Evolutionary conservation across 1,139 yeast genomes (phyloP), one percentile per base, ranked within the genome.

Genomic region (Suhomyces atakaporum): DNA sequence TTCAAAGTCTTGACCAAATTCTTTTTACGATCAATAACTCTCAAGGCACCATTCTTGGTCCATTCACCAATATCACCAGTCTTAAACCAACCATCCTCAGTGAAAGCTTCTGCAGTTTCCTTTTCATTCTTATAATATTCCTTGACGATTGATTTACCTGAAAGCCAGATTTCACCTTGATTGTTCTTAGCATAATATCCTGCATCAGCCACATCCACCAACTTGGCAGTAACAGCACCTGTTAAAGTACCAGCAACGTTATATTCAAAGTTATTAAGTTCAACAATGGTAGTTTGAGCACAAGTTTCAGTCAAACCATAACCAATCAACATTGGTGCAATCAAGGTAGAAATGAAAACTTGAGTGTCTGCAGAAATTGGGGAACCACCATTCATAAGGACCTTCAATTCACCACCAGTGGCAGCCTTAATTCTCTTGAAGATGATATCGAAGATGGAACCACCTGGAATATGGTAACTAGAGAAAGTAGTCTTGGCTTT

Each of bases 21-120:
- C 81, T 94, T 94, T 73, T 81, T 86, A 63, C 99, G 86, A 68
- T 94, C 99, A 61, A 94, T 85, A 47, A 94, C 74, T 56, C 75
- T 79, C 56, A 94, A 70, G 42, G 80, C 81, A 50, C 98, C 98
- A 47, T 73, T 75, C 16, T 79, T 47, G 29, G 92, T 77, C 95
- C 96, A 89, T 69, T 88, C 92, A 56, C 92, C 97, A 62, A 94
- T 88, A 64, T 94, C 99, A 62, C 99, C 99, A 29, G 98, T 92
- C 59, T 73, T 77, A 72, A 94, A 94, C 97, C 97, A 94, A 20
- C 92, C 95, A 48, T 72, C 74, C 46, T 89, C 96, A 31, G 87
- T 80, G 54, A 86, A 83, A 0, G 95, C 88, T 20, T 64, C 81
- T 35, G 70, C 62, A 21, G 97, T 92, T 66, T 90, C 97, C 59